Conservation (phyloP, 768 basidiomycete species). For the Auriscalpium orientale region DNA sequence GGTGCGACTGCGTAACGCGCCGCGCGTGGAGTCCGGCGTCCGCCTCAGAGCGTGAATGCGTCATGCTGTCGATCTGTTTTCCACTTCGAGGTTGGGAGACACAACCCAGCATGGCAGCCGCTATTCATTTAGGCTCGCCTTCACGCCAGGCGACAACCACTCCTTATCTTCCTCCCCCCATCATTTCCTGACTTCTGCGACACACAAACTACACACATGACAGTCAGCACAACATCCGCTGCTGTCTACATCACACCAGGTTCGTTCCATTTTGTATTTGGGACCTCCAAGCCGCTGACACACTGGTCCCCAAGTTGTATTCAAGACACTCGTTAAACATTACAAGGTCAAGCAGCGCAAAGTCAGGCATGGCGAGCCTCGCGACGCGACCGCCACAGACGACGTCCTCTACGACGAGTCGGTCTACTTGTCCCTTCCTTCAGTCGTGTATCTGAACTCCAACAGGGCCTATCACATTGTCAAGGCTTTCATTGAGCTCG, state of each 20-base stretch:
- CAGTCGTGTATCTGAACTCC: background rate
- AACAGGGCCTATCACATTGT: slow-evolving; percentile 62
- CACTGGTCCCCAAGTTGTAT: slow-evolving; percentile 32
- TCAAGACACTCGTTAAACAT: slow-evolving; percentile 47
- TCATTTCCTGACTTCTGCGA: background rate
- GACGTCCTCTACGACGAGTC: slow-evolving; percentile 69
- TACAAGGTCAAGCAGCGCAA: slow-evolving; percentile 27
- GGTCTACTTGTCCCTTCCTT: slow-evolving; percentile 11
- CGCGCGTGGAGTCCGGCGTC: no score
- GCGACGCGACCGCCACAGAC: slow-evolving; percentile 37
- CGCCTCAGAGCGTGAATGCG: no score
- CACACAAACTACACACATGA: background rate
- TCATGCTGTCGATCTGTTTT: no score
- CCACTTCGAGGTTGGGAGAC: no score
- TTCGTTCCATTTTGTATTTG: background rate
- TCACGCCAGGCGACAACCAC: background rate
- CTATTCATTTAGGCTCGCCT: no score
- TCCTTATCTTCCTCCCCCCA: background rate
- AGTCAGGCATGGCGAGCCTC: slow-evolving; percentile 23
- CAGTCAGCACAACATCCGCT: slow-evolving; percentile 1
- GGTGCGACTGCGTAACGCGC: no score
- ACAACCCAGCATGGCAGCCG: no score
- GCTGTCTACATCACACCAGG: slow-evolving; percentile 1
- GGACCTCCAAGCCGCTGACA: background rate
- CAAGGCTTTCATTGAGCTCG: slow-evolving; percentile 61